Evolutionary conservation across 352 stramenopile genomes (phyloP), one percentile per base, ranked within the genome.

Genomic region (Phytophthora tentaculata): DNA sequence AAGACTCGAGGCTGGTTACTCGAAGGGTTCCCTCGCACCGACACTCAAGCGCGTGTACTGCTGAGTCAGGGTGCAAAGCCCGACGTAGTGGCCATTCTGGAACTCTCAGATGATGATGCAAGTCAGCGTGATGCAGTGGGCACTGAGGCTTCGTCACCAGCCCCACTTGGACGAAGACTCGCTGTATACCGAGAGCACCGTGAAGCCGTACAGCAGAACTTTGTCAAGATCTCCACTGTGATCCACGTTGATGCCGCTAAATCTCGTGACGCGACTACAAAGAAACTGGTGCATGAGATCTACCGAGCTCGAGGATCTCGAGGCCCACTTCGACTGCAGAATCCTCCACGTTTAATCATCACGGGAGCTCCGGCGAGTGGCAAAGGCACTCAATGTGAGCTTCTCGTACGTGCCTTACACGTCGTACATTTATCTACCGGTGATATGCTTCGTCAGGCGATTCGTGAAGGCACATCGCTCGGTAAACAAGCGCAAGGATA

Each of bases 321-420:
- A 0, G 79, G 71, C 0, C 74, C 82, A 5, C 52, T 90, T 5
- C 66, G 61, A 32, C 54, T 91, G 6, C 77, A 73, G 2, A 67
- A 76, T 20, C 80, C 76, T n/a, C 87, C 81, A 4, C 80, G 77
- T 24, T 74, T 98, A 32, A 94, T 98, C 58, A 98, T 98, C 57
- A 85, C 85, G 0, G 97, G 97, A 1, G 91, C 96, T 16, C 97
- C 97, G 16, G 97, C 96, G 0, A 89, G 84, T 41, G 97, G 97
- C 35, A 99, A 99, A 74, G 96, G 97, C 43, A 99, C 96, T 6
- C 97, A 99, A 67, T 99, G 97, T 69, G 94, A 98, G 72, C 83
- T 89, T 64, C 91, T 98, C 29, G 89, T 90, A 14, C 79, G 85
- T 26, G 88, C 86, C 22, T 97, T 97, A 69, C 82, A 95, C 48